Base-by-base conservation (phyloP, 257 asterid species). In the Anisodus acutangulus region DNA sequence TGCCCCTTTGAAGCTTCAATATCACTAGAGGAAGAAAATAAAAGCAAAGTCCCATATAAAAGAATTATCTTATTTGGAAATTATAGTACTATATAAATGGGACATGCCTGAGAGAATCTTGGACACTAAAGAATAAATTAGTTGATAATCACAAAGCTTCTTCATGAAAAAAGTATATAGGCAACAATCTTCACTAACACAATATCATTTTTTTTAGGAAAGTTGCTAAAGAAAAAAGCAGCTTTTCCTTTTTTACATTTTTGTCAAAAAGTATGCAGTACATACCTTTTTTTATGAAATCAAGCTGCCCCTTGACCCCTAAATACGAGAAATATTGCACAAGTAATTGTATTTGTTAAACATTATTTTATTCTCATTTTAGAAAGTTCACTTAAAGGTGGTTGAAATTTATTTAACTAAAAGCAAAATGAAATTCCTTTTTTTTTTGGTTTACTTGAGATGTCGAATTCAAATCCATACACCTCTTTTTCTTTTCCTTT, bases 191-290 rank as follows among this genome's bases (percentile, higher is more conserved):
- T 53, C 49, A 12, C 26, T 78, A 4, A 35, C 12, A 78, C 64
- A 53, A 53, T 66, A 78, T 78, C 47, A 22, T n/a, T 15, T 13
- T 51, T 22, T 78, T 53, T 6, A 13, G 49, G 31, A 78, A 76
- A 78, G 81, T 13, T 51, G 8, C 12, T 78, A 53, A 78, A 7
- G 64, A 13, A 31, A 78, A 76, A 76, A 26, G 64, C 31, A 78
- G 57, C 64, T 53, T 76, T 26, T 31, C 13, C 6, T 15, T 3
- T 22, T 78, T 3, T 78, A 53, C 81, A 53, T 51, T 78, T 72
- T 78, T 78, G 81, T 78, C 81, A 78, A 78, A 78, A 78, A 78
- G 81, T 78, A 53, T 53, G 26, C 63, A 51, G 81, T 12, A 78
- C 47, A 78, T 26, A 53, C 26, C 15, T 13, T 8, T 51, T 51